Evolutionary conservation across 2,329 filamentous ascomycete species (phyloP).

Genomic region (Fusarium compactum): DNA sequence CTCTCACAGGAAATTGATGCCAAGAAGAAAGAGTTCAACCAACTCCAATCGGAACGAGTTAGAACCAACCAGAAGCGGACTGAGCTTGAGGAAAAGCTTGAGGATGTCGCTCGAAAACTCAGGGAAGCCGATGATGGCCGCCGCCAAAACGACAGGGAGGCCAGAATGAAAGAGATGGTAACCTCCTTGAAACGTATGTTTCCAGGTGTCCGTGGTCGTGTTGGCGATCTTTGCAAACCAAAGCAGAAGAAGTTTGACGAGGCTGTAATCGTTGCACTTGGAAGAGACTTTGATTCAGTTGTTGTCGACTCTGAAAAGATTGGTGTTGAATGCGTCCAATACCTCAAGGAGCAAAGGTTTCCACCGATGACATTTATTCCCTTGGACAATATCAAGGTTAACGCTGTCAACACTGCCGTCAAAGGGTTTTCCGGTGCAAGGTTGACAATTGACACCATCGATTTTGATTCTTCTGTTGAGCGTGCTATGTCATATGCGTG

Average conservation of each 20-base stretch:
- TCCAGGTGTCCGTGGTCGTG: slow-evolving; percentile 88
- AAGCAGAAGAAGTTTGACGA: slow-evolving; percentile 98
- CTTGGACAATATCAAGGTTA: slow-evolving; percentile 96
- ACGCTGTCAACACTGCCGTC: slow-evolving; percentile 87
- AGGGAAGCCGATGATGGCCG: slow-evolving; percentile 86
- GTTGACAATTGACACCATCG: slow-evolving; percentile 94
- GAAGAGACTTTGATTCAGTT: slow-evolving; percentile 92
- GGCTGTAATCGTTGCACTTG: slow-evolving; percentile 91
- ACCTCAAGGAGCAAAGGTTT: slow-evolving; percentile 89
- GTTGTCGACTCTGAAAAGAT: slow-evolving; percentile 96
- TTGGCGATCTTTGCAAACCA: slow-evolving; percentile 92
- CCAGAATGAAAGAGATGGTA: slow-evolving; percentile 83
- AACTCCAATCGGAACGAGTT: slow-evolving; percentile 84
- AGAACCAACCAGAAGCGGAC: slow-evolving; percentile 84
- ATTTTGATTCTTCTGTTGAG: slow-evolving; percentile 89
- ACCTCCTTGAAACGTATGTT: slow-evolving; percentile 89
- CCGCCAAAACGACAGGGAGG: slow-evolving; percentile 86
- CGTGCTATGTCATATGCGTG: slow-evolving; percentile 96
- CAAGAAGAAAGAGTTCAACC: slow-evolving; percentile 93
- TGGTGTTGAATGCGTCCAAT: slow-evolving; percentile 92
- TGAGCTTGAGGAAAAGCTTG: slow-evolving; percentile 92
- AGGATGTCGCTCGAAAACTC: slow-evolving; percentile 83
- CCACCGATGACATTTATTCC: slow-evolving; percentile 95
- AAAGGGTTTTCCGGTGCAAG: slow-evolving; percentile 89
- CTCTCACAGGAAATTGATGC: slow-evolving; percentile 81